Conservation (phyloP, 73 alveolate genomes). For the Tetrahymena malaccensis region DNA sequence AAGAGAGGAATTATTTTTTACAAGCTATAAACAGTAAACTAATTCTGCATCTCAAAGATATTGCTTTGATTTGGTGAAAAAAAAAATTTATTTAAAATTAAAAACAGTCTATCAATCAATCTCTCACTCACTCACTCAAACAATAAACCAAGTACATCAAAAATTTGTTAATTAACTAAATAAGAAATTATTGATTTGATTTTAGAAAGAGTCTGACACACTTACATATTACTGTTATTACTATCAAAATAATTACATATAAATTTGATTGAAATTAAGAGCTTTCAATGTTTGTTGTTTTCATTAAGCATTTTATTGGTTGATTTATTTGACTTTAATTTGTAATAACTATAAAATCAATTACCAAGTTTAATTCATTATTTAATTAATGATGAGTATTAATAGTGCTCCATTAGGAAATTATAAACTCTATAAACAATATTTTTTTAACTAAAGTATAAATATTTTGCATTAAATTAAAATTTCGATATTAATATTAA, state of each 20-base stretch:
- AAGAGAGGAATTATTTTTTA: neutral
- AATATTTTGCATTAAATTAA: neutral
- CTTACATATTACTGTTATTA: neutral
- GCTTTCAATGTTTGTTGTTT: neutral
- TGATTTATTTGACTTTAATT: neutral
- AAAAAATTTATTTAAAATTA: too few species aligned
- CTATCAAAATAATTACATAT: neutral
- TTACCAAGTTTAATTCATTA: too few species aligned
- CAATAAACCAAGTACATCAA: neutral
- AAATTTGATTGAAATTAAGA: neutral
- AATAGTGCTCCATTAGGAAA: neutral
- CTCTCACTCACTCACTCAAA: too few species aligned
- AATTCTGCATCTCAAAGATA: neutral
- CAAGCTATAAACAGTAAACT: neutral
- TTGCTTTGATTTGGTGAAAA: neutral
- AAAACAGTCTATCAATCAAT: neutral
- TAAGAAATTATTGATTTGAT: neutral
- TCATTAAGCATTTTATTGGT: neutral
- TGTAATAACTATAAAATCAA: neutral
- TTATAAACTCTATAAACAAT: neutral
- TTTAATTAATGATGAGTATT: neutral
- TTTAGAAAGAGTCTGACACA: neutral
- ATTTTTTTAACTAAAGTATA: neutral
- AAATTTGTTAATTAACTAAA: too few species aligned
- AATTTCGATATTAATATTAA: neutral